Evolutionary conservation across 192 early-diverging fungal species (phyloP).

Genomic region (Glomus cerebriforme): DNA sequence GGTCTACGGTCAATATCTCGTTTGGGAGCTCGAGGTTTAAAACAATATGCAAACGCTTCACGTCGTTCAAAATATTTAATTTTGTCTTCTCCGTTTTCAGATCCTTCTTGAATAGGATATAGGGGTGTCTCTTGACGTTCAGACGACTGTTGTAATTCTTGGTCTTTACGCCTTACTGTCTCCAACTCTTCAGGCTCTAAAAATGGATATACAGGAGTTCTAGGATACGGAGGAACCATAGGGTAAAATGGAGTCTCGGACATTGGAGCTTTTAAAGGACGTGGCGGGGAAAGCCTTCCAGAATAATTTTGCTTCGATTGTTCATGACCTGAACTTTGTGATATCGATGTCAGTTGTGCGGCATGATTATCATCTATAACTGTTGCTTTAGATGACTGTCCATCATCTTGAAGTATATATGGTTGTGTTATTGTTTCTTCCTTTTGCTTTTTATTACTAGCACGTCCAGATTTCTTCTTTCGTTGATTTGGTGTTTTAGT

Average conservation of each 20-base stretch:
- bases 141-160: neutral
- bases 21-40: neutral
- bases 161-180: neutral
- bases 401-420: neutral
- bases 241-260: neutral
- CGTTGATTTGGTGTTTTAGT: neutral
- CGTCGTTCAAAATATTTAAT: neutral
- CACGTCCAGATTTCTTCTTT: neutral
- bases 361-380: too few species aligned
- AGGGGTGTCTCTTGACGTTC: neutral
- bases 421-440: neutral
- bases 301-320: neutral
- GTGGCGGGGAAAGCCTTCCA: neutral
- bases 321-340: neutral
- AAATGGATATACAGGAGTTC: neutral
- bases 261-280: neutral
- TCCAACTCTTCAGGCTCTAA: neutral
- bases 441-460: neutral
- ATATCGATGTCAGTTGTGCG: neutral
- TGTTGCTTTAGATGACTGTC: neutral
- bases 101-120: neutral
- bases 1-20: neutral
- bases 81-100: neutral
- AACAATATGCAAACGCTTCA: neutral
- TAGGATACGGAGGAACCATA: neutral